These are phyloP conservation scores for Fusarium tjaetaba DNA, from an alignment of 2,329 filamentous ascomycete genomes.

Conservation along the genomic window DNA sequence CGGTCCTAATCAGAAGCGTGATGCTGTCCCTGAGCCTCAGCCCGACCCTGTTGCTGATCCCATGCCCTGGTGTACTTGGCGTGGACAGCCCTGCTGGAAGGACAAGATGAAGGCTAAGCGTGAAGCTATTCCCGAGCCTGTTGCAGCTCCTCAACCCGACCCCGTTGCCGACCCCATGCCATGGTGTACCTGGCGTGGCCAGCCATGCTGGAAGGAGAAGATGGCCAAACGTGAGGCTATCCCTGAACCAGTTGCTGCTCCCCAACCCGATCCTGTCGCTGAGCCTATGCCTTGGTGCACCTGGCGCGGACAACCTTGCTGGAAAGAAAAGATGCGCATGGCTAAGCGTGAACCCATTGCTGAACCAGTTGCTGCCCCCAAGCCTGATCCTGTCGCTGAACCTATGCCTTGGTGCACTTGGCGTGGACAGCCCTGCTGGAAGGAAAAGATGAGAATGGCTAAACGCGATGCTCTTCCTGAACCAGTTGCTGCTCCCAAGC, in stretches of 20 bases:
- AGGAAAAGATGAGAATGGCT: conserved; percentile 46
- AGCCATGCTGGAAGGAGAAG: conserved; percentile 15
- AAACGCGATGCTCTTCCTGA: background rate
- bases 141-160: background rate
- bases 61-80: conserved; percentile 47
- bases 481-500: background rate
- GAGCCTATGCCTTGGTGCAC: conserved; percentile 46
- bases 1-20: background rate
- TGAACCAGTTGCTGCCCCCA: background rate
- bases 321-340: conserved; percentile 48
- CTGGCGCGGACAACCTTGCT: conserved; percentile 52
- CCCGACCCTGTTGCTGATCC: conserved; percentile 31
- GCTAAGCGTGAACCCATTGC: background rate
- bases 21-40: conserved; percentile 4
- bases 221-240: background rate
- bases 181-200: conserved; percentile 8
- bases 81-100: conserved; percentile 54
- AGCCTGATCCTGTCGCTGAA: background rate
- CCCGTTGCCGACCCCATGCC: background rate
- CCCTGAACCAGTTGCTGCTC: background rate
- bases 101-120: conserved; percentile 42
- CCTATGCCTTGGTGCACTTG: conserved; percentile 47
- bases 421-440: conserved; percentile 53
- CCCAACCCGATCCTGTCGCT: background rate
- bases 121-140: conserved; percentile 1